Base-by-base conservation (phyloP, 2,329 filamentous ascomycete genomes). In the Pseudogymnoascus sp. region DNA sequence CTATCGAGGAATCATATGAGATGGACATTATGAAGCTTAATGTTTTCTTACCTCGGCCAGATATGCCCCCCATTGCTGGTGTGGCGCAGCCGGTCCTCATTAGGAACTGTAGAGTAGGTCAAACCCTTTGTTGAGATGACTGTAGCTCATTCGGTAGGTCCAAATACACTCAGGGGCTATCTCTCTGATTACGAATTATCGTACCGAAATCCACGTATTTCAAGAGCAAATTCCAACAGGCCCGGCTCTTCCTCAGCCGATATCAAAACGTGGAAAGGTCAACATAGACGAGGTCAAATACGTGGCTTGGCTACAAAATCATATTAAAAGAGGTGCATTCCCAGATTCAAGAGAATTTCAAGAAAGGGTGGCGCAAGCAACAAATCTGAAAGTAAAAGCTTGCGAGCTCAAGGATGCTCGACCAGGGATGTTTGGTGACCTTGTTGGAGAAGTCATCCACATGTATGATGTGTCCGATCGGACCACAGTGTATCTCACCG, bases 401-500 rank as follows among this genome's bases (percentile, higher is more conserved):
- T 76, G 75, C 34, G 74, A 86, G 15, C 78, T 96, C 59, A 77
- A 85, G 64, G 82, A 91, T 65, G 73, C 90, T 1, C 67, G 73
- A 2, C 73, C 79, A 0, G 71, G 72, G 12, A 59, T 41, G 2
- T 95, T 86, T 68, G 83, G 80, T 66, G 83, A 96, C 68, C 69
- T 95, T 1, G 75, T 89, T 15, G 90, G 82, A 1, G 81, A 92
- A 68, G 82, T 95, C 2, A 79, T 91, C 52, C 84, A 79, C 64
- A 74, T 78, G 0, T 82, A 76, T 64, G 68, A 73, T 12, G 70
- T 66, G 23, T 71, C 73, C 37, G 76, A 71, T 33, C 80, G 73
- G 60, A 72, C 81, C 10, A 82, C 83, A 4, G 64, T 96, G 0
- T 91, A 91, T 76, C 75, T 95, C 15, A 88, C 89, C 0, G 92